Evolutionary conservation across 495 filamentous ascomycete genomes (phyloP).

Genomic region (Aspergillus olivimuriae): DNA sequence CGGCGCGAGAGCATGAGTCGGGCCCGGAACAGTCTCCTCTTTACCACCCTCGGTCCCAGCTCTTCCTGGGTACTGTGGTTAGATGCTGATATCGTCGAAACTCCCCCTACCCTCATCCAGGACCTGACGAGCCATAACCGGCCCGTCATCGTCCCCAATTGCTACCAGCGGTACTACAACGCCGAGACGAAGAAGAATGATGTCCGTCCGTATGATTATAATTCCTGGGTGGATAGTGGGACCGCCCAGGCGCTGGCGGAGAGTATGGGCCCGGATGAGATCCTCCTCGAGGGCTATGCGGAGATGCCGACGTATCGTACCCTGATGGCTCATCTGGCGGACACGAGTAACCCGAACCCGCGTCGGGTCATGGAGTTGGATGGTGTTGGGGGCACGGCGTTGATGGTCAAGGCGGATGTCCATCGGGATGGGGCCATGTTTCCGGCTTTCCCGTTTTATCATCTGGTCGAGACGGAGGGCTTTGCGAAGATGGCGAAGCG

Average conservation of each 20-base stretch:
- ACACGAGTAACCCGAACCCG: constrained; percentile 47
- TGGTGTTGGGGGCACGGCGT: constrained; percentile 88
- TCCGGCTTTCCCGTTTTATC: constrained; percentile 91
- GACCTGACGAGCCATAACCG: constrained; percentile 84
- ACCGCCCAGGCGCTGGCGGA: constrained; percentile 66
- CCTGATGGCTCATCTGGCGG: constrained; percentile 82
- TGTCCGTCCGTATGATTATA: constrained; percentile 89
- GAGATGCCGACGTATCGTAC: constrained; percentile 88
- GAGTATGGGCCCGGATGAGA: constrained; percentile 82
- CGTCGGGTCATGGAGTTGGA: constrained; percentile 66
- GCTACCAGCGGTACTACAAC: constrained; percentile 85
- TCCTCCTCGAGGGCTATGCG: constrained; percentile 85
- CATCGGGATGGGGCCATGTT: constrained; percentile 99
- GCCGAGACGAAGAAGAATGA: constrained; percentile 58
- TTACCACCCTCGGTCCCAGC: constrained; percentile 91
- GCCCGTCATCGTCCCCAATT: constrained; percentile 88
- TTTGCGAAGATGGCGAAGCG: constrained; percentile 95
- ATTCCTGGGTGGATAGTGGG: constrained; percentile 87
- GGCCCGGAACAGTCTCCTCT: constrained; percentile 87
- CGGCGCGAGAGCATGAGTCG: constrained; percentile 86
- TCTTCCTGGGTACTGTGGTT: constrained; percentile 97
- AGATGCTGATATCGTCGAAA: constrained; percentile 88
- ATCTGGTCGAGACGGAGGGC: constrained; percentile 95
- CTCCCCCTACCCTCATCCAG: constrained; percentile 78
- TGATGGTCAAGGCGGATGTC: constrained; percentile 95